Evolutionary conservation across 2,329 filamentous ascomycete genomes (phyloP).

Genomic region (Paraconiothyrium brasiliense): DNA sequence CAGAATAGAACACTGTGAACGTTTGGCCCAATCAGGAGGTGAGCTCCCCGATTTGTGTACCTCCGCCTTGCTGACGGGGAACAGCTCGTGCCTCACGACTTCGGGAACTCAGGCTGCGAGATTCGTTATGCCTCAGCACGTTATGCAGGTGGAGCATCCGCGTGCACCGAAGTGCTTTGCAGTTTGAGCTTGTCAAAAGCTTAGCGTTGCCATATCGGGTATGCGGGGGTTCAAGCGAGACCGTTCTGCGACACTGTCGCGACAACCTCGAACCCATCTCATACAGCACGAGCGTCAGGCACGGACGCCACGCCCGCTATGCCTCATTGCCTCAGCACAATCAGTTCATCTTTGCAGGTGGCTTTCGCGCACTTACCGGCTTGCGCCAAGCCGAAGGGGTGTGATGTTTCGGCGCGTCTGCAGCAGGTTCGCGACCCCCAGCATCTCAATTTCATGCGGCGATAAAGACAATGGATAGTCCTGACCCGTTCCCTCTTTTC

Average conservation of each 20-base stretch:
- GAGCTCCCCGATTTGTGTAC: conserved; percentile 18
- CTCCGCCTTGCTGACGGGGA: conserved; percentile 25
- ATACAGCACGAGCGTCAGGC: conserved; percentile 44
- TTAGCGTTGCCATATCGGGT: conserved; percentile 28
- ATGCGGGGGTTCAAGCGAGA: conserved; percentile 44
- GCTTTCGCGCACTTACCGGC: conserved; percentile 36
- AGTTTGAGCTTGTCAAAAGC: conserved; percentile 30
- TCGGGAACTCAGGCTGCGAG: conserved; percentile 40
- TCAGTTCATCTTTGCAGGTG: conserved; percentile 41
- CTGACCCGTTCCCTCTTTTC: conserved; percentile 36
- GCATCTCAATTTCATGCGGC: conserved; percentile 50
- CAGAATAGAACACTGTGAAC: conserved; percentile 22
- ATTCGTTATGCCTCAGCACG: conserved; percentile 31
- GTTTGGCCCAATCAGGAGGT: conserved; percentile 33
- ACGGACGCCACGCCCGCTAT: conserved; percentile 28
- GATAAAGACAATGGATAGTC: conserved; percentile 48
- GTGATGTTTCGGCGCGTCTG: conserved; percentile 49
- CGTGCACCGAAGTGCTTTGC: conserved; percentile 31
- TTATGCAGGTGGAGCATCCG: conserved; percentile 41
- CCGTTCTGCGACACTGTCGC: conserved; percentile 48
- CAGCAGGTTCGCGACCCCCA: conserved; percentile 35
- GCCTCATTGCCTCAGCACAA: conserved; percentile 35
- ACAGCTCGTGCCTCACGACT: conserved; percentile 42
- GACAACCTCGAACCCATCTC: conserved; percentile 46
- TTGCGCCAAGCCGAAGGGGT: conserved; percentile 44